Evolutionary conservation across 2,329 filamentous ascomycete genomes (phyloP).

Genomic region (Ophiobolus disseminans): DNA sequence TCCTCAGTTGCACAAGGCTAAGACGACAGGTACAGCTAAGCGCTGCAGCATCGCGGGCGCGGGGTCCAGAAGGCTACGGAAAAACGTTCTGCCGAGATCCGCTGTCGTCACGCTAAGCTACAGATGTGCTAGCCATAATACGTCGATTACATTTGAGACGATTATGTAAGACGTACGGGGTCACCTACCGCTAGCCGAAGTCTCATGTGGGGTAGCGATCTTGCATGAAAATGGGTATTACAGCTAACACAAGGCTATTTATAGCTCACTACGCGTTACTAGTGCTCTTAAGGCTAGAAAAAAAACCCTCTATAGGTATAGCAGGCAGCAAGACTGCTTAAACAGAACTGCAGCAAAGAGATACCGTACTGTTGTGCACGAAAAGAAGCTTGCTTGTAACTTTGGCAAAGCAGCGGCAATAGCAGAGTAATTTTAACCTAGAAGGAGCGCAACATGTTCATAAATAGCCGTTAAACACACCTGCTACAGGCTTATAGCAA

Average conservation of each 20-base stretch:
- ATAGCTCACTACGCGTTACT: background rate
- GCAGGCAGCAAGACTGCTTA: background rate
- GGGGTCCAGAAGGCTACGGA: background rate
- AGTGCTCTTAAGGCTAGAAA: background rate
- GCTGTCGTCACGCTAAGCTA: no score
- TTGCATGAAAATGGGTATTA: background rate
- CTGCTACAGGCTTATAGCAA: no score
- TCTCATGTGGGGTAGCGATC: no score
- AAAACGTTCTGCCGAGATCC: background rate
- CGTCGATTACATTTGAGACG: no score
- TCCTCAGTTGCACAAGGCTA: conserved; percentile 5
- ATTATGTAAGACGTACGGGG: no score
- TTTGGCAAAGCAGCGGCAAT: background rate
- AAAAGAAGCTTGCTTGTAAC: background rate
- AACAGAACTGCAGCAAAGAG: background rate
- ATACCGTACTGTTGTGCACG: background rate
- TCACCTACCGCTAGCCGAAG: no score
- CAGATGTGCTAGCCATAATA: no score
- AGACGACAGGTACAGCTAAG: conserved; percentile 6
- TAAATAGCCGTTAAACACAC: background rate
- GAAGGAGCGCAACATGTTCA: background rate
- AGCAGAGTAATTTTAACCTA: background rate
- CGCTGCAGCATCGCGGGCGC: conserved; percentile 7
- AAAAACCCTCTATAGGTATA: background rate
- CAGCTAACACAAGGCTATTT: background rate